phyloP scores from a whole-genome alignment of 257 asterid species.

The Solanum medicagineum region DNA sequence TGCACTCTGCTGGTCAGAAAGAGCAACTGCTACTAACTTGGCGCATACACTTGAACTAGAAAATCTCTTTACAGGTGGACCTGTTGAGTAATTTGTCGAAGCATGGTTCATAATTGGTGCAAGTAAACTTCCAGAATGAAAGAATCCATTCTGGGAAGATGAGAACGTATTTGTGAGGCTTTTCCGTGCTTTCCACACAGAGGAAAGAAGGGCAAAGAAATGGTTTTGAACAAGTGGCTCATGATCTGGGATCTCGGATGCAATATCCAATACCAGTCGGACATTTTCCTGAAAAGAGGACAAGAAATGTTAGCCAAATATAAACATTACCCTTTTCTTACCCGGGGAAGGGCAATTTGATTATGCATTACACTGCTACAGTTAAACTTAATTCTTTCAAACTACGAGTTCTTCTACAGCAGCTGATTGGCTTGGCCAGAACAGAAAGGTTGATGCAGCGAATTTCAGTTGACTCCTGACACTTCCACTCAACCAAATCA shows the following conservation, averaged over 20 bases:
- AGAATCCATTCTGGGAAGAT: conserved; percentile 34
- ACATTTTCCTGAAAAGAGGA: conserved; percentile 60
- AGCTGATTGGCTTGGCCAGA: neutral
- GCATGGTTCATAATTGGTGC: conserved; percentile 12
- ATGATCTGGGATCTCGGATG: conserved; percentile 58
- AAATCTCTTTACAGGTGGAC: conserved; percentile 30
- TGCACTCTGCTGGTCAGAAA: conserved; percentile 16
- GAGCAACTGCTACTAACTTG: conserved; percentile 67
- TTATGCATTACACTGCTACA: neutral
- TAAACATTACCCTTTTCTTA: neutral
- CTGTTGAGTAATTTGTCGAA: conserved; percentile 9
- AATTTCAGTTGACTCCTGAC: neutral
- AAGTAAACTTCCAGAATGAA: conserved; percentile 21
- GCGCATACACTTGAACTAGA: conserved; percentile 50
- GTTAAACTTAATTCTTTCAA: neutral
- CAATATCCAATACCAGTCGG: conserved; percentile 53
- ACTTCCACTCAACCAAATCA: neutral
- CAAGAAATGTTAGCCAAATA: conserved; percentile 3
- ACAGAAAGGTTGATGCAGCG: neutral
- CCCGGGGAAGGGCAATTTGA: neutral
- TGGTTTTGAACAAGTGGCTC: conserved; percentile 79
- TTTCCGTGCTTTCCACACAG: conserved; percentile 47
- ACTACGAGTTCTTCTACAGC: neutral
- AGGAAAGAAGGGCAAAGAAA: conserved; percentile 64
- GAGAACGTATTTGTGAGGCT: conserved; percentile 11